A percentile compares a stretch with the other conserved stretches of the same genome.
phyloP scores from a whole-genome alignment of 768 basidiomycete genomes.

The Sporobolomyces roseus region DNA sequence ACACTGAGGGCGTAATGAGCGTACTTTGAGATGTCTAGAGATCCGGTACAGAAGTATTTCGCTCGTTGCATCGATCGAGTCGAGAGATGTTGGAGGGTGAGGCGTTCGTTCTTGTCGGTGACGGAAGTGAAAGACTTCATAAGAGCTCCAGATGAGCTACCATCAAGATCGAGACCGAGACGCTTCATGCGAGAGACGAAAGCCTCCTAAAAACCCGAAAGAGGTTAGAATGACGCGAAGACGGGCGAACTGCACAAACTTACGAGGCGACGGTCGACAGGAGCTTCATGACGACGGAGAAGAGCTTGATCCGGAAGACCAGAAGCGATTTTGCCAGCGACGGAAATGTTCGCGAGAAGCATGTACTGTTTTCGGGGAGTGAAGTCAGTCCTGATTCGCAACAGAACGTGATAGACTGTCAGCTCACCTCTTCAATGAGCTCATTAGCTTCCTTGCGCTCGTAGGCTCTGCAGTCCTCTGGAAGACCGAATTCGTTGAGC shows the following conservation, averaged over 20 bases:
- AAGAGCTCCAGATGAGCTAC: slow-evolving; percentile 68
- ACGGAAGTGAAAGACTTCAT: slow-evolving; percentile 80
- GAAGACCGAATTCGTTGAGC: slow-evolving; percentile 71
- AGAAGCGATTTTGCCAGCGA: slow-evolving; percentile 88
- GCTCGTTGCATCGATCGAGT: slow-evolving; percentile 91
- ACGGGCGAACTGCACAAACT: slow-evolving; percentile 43
- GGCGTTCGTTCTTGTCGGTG: slow-evolving; percentile 57
- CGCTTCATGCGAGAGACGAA: slow-evolving; percentile 77
- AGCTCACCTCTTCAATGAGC: slow-evolving; percentile 83
- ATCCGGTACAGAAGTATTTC: slow-evolving; percentile 98
- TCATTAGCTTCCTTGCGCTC: slow-evolving; percentile 67
- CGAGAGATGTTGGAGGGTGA: slow-evolving; percentile 69
- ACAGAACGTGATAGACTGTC: too few species aligned
- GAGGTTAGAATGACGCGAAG: not conserved
- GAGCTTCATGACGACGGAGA: slow-evolving; percentile 86
- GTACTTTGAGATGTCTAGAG: slow-evolving; percentile 99
- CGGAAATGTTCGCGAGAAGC: slow-evolving; percentile 82
- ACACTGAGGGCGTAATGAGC: slow-evolving; percentile 82
- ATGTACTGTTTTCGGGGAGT: slow-evolving; percentile 65
- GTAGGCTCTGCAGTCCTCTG: slow-evolving; percentile 69
- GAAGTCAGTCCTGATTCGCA: too few species aligned
- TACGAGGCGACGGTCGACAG: slow-evolving; percentile 85
- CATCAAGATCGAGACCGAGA: slow-evolving; percentile 77
- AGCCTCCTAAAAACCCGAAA: slow-evolving; percentile 55
- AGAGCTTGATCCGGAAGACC: slow-evolving; percentile 96